Percentiles rank a stretch among this genome's conserved stretches.
phyloP scores from a whole-genome alignment of 306 rosid genomes.

The Echinosophora koreensis region DNA sequence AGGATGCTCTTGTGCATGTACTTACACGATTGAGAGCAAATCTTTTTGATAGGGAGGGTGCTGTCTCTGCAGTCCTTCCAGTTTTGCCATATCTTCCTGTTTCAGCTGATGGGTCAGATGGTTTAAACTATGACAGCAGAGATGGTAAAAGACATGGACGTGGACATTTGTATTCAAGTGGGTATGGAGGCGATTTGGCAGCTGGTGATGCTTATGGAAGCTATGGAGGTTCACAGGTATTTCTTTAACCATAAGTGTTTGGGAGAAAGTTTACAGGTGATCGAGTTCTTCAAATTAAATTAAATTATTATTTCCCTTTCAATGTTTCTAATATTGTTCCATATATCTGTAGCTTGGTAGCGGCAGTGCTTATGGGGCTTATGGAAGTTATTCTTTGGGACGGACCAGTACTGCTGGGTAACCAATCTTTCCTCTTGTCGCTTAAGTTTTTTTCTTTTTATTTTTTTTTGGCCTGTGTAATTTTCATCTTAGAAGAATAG shows the following conservation, averaged over 20 bases:
- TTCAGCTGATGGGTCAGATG: constrained; percentile 73
- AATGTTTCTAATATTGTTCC: constrained; percentile 40
- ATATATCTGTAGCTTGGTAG: constrained; percentile 72
- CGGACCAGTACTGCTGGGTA: constrained; percentile 83
- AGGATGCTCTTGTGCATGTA: constrained; percentile 95
- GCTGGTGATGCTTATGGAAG: constrained; percentile 76
- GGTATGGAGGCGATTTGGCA: constrained; percentile 83
- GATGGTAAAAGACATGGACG: constrained; percentile 89
- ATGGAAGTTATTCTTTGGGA: constrained; percentile 85
- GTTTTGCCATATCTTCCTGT: constrained; percentile 91
- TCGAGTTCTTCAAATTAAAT: constrained; percentile 31
- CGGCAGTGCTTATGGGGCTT: constrained; percentile 82
- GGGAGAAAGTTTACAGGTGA: constrained; percentile 12
- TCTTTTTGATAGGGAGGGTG: constrained; percentile 94
- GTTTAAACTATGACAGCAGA: constrained; percentile 78
- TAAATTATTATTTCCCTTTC: constrained; percentile 34
- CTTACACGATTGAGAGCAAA: constrained; percentile 92
- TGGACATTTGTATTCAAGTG: constrained; percentile 81
- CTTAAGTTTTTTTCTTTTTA: no score
- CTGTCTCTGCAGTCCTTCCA: constrained; percentile 76
- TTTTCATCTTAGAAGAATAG: constrained; percentile 13
- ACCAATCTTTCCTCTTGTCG: constrained; percentile 43
- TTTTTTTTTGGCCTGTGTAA: background rate
- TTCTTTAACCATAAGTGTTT: constrained; percentile 2
- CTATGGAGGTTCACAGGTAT: constrained; percentile 93